Evolutionary conservation across 805 yeast species (phyloP), one percentile per base, ranked within the genome.

Genomic region (Candida railenensis): DNA sequence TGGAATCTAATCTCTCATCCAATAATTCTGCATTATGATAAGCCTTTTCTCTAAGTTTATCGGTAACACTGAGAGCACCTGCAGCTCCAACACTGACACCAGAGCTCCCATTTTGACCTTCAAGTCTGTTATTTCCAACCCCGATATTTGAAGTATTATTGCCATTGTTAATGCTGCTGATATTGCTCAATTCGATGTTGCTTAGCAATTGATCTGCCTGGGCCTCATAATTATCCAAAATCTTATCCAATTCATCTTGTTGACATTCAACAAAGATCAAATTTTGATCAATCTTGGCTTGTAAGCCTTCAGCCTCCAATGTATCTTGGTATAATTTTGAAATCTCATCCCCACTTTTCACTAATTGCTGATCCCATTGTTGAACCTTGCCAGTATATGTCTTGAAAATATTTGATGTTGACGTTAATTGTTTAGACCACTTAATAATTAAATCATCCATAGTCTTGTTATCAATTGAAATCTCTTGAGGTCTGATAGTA

Each of bases 401-500:
- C 48, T 84, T 85, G 67, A 91, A 94, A 33, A 87, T 83, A 21
- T 77, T 75, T 2, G 92, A 80, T 0, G 94, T 82, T 12, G 80
- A 76, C 1, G 92, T 74, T 48, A 94, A 67, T 54, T 94, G 96
- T 46, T 82, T 81, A 0, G 97, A 87, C 99, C 99, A 94, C 65
- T 87, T 90, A 12, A 90, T 80, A 37, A 94, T 87, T 53, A 94
- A 76, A 62, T 94, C 98, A 58, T 94, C 98, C 59, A 94, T 72
- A 1, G 97, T 89, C 63, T 89, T 89, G 67, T 94, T 94, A 56
- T 88, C 90, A 33, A 94, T 77, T 3, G 96, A 81, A 3, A 89
- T 77, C 28, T 87, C 86, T 47, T 82, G 76, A 3, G 89, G 84
- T 49, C 80, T 81, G 22, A 82, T 76, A 34, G 78, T 73, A 45